phyloP scores from a whole-genome alignment of 768 basidiomycete species.

The Sporobolomyces phaffii region DNA sequence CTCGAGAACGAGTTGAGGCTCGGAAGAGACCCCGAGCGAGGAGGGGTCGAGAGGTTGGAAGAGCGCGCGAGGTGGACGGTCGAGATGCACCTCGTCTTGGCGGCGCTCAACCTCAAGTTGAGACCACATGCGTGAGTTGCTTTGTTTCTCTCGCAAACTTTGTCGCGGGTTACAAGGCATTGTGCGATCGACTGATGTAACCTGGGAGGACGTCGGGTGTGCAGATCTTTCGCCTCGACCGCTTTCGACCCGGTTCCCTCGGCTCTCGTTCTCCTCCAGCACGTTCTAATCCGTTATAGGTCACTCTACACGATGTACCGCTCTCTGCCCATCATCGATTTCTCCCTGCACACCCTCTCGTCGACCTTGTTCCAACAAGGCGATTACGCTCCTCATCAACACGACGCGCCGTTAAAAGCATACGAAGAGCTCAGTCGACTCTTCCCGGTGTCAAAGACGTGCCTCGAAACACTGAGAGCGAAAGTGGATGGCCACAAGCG shows the following conservation, averaged over 20 bases:
- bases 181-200: too few species aligned
- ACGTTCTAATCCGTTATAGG: constrained; percentile 12
- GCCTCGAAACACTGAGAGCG: neutral
- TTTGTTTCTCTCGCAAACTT: neutral
- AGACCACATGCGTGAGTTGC: constrained; percentile 20
- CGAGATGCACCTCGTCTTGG: constrained; percentile 23
- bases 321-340: constrained; percentile 22
- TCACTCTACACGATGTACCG: constrained; percentile 27
- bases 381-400: constrained; percentile 30
- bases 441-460: neutral
- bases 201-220: too few species aligned
- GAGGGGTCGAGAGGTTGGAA: constrained; percentile 5
- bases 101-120: constrained; percentile 10
- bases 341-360: constrained; percentile 19
- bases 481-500: constrained; percentile 27
- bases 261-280: constrained; percentile 9
- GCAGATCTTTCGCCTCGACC: neutral
- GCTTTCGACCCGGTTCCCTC: constrained; percentile 11
- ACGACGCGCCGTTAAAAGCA: constrained; percentile 21
- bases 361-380: constrained; percentile 12
- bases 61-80: constrained; percentile 22
- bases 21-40: constrained; percentile 7
- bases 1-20: constrained; percentile 14
- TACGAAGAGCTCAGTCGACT: constrained; percentile 23
- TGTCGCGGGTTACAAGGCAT: too few species aligned